phyloP scores from a whole-genome alignment of 345 rosid genomes.

The Hibiscus tridactylites region DNA sequence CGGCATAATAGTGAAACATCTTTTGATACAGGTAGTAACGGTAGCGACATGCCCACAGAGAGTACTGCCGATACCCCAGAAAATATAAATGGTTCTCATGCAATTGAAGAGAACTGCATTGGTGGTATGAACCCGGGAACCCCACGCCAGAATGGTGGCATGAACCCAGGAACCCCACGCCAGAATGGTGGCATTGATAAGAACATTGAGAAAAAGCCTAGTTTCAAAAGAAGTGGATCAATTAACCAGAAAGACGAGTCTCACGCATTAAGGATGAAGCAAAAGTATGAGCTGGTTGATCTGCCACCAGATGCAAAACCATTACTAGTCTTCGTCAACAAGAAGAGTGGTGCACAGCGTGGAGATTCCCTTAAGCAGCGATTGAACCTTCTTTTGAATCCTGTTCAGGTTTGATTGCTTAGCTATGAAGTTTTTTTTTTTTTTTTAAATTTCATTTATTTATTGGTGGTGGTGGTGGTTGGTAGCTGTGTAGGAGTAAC shows the following conservation, averaged over 20 bases:
- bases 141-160: slow-evolving; percentile 25
- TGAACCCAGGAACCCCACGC: slow-evolving; percentile 23
- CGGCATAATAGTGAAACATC: slow-evolving; percentile 59
- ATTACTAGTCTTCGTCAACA: slow-evolving; percentile 72
- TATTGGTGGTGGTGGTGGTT: neutral
- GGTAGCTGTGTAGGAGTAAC: neutral
- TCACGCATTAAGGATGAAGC: no score
- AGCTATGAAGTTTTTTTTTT: neutral
- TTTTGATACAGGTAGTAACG: slow-evolving; percentile 43
- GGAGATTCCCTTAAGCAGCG: slow-evolving; percentile 28
- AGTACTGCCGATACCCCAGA: slow-evolving; percentile 44
- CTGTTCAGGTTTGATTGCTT: slow-evolving; percentile 57
- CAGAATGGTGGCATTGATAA: slow-evolving; percentile 37
- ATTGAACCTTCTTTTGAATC: slow-evolving; percentile 12
- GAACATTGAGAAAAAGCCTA: slow-evolving; percentile 40
- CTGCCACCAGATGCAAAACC: slow-evolving; percentile 78
- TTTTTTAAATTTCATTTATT: neutral
- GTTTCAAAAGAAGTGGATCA: slow-evolving; percentile 58
- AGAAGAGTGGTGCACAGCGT: slow-evolving; percentile 84
- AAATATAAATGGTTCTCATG: slow-evolving; percentile 13
- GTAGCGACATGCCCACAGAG: slow-evolving; percentile 47
- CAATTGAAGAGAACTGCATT: slow-evolving; percentile 41
- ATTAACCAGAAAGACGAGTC: slow-evolving; percentile 48
- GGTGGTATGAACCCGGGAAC: slow-evolving; percentile 26
- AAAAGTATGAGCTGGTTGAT: slow-evolving; percentile 47